Evolutionary conservation across 2,329 filamentous ascomycete species (phyloP), one percentile per base, ranked within the genome.

Genomic region (Zymoseptoria tritici): DNA sequence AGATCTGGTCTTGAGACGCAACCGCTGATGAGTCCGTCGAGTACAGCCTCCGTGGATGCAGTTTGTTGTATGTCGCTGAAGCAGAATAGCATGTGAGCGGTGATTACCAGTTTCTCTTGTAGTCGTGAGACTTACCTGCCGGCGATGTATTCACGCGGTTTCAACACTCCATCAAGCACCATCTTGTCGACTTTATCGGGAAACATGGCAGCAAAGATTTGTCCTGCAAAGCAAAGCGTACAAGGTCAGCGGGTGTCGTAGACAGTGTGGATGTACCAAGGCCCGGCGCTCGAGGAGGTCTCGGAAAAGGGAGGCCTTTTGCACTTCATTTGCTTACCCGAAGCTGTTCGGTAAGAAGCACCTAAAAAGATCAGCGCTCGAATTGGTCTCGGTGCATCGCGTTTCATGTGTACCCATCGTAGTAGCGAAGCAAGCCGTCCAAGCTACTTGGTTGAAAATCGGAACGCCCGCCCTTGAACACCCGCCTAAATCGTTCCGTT

Each of bases 131-230:
- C 36, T 11, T 42, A 42, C 36, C 36, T 42, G 3, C 68, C 69
- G 19, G 68, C 60, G 31, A 57, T 60, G 60, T 75, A 78, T 61
- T 71, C 75, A 60, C 73, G 66, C 1, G 72, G 67, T 57, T 78
- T 76, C 2, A 78, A 75, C 3, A 81, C 76, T 4, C 78, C 79
- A 62, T 82, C 80, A 0, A 81, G 66, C 8, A 75, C 69, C 50
- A 77, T 63, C n/a, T 70, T 67, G 0, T 70, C 69, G 9, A 77
- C 69, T 2, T 72, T 62, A 20, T 72, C 68, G 5, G 75, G 76
- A 57, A 73, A 77, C 71, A 78, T 73, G 0, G 73, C 71, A 16
- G 75, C 75, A 56, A 76, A 78, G 0, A 74, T 76, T 55, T 72
- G 68, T 2, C 76, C 76, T 29, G 26, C 26, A 29, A 29, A 29